Evolutionary conservation across 768 basidiomycete species (phyloP).

Genomic region (Peribolospora kevripleyi): DNA sequence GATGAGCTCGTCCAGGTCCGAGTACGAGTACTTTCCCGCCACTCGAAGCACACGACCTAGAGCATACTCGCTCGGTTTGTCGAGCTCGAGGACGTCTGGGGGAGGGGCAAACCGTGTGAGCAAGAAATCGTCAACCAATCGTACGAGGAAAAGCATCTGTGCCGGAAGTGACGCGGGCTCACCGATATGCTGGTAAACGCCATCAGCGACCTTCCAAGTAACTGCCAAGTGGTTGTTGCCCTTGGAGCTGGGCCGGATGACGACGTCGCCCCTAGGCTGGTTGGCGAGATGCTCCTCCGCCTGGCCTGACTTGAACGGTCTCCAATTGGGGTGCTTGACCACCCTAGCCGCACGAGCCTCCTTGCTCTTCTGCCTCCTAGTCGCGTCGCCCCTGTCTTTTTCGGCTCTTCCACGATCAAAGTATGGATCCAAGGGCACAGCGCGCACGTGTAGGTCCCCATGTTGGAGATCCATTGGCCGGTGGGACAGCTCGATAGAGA

Average conservation of each 20-base stretch:
- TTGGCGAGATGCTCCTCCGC: conserved; percentile 73
- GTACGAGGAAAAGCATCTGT: background rate
- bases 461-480: conserved; percentile 19
- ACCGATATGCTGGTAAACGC: conserved; percentile 91
- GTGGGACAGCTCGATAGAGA: conserved; percentile 50
- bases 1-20: conserved; percentile 86
- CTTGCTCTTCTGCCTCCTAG: conserved; percentile 48
- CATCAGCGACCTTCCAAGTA: conserved; percentile 96
- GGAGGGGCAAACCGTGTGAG: background rate
- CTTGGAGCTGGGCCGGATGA: conserved; percentile 87
- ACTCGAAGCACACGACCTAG: conserved; percentile 19
- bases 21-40: conserved; percentile 41
- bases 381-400: conserved; percentile 12
- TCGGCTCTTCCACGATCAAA: conserved; percentile 14
- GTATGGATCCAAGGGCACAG: conserved; percentile 14
- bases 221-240: conserved; percentile 80
- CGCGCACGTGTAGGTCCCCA: conserved; percentile 21
- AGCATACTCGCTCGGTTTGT: conserved; percentile 22
- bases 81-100: conserved; percentile 23
- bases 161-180: conserved; percentile 14
- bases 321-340: conserved; percentile 95
- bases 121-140: background rate
- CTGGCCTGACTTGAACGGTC: conserved; percentile 69
- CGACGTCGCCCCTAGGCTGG: conserved; percentile 82
- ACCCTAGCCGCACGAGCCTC: conserved; percentile 54